Evolutionary conservation across 2,329 filamentous ascomycete genomes (phyloP).

Genomic region (Penicillium sp.): DNA sequence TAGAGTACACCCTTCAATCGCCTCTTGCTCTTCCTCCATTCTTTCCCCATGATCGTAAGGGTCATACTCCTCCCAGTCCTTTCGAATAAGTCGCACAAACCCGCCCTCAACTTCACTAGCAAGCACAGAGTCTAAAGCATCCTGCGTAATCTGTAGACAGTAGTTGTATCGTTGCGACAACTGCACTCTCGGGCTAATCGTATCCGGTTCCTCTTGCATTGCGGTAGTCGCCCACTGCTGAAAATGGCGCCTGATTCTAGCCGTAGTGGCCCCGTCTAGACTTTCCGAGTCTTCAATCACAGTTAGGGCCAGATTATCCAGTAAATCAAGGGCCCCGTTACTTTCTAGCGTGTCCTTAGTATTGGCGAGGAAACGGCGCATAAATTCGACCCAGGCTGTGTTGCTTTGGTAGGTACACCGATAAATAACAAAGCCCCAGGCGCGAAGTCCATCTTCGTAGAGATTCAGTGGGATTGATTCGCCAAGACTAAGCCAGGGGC

Average conservation of each 20-base stretch:
- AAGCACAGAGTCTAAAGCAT: conserved; percentile 1
- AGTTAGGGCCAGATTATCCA: conserved; percentile 6
- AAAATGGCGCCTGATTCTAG: conserved; percentile 25
- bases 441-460: conserved; percentile 7
- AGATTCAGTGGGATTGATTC: conserved; percentile 7
- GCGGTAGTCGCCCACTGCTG: background rate
- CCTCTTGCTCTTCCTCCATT: background rate
- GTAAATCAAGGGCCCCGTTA: conserved; percentile 3
- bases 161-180: conserved; percentile 5
- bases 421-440: conserved; percentile 5
- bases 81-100: background rate
- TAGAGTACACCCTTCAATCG: background rate
- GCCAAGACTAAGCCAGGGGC: background rate
- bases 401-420: conserved; percentile 3
- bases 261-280: conserved; percentile 15
- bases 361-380: conserved; percentile 4
- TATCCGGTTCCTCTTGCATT: background rate
- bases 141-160: conserved; percentile 1
- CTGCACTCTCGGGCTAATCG: background rate
- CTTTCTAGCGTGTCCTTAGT: conserved; percentile 1
- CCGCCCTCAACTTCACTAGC: background rate
- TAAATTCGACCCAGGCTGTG: conserved; percentile 4
- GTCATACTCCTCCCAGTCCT: background rate
- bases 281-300: conserved; percentile 1
- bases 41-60: background rate